Evolutionary conservation across 2,329 filamentous ascomycete genomes (phyloP).

Genomic region (Ascochyta fabae): DNA sequence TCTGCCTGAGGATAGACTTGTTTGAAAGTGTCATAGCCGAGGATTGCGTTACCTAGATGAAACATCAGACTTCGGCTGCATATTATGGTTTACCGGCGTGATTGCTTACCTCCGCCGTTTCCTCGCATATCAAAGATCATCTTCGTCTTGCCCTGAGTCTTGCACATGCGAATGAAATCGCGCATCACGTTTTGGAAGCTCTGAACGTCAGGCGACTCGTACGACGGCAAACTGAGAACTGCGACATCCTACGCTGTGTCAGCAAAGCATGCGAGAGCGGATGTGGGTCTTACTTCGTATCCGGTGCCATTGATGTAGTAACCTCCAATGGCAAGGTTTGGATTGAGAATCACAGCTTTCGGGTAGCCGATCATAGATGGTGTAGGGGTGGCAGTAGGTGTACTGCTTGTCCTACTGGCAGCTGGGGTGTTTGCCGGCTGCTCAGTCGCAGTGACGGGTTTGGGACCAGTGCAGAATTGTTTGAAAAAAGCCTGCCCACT

Average conservation of each 20-base stretch:
- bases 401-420: conserved; percentile 21
- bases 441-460: conserved; percentile 18
- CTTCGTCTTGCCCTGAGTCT: conserved; percentile 61
- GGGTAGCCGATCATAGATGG: conserved; percentile 49
- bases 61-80: conserved; percentile 1
- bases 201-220: conserved; percentile 40
- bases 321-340: conserved; percentile 50
- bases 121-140: conserved; percentile 68
- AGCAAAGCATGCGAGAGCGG: conserved; percentile 38
- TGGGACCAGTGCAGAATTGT: conserved; percentile 46
- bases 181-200: conserved; percentile 51
- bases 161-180: conserved; percentile 56
- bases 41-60: conserved; percentile 52
- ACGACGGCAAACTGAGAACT: conserved; percentile 55
- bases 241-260: conserved; percentile 52
- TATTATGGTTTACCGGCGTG: background rate
- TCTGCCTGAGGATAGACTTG: conserved; percentile 59
- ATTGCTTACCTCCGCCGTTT: conserved; percentile 59
- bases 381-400: conserved; percentile 25
- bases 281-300: conserved; percentile 44
- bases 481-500: conserved; percentile 52
- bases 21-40: conserved; percentile 57
- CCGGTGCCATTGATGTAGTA: conserved; percentile 54
- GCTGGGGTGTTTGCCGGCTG: conserved; percentile 20
- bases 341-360: conserved; percentile 45